Evolutionary conservation across 495 filamentous ascomycete genomes (phyloP).

Genomic region (Haplographium delicatum): DNA sequence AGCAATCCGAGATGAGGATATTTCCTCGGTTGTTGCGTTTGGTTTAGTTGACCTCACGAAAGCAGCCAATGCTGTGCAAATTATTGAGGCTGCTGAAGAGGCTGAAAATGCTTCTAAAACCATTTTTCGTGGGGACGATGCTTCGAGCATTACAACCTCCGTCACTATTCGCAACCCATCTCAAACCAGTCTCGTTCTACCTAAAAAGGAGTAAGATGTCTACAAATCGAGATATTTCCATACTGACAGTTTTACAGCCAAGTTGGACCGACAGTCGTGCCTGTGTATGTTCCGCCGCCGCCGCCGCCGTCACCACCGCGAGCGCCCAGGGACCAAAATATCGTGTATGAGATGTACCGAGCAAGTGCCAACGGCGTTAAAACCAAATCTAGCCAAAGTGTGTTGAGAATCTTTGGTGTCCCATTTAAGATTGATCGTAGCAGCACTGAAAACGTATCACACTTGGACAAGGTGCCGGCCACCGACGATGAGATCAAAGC

Average conservation of each 20-base stretch:
- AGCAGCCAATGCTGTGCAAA: not conserved
- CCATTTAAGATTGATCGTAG: not conserved
- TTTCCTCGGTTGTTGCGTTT: not conserved
- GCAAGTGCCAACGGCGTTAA: not conserved
- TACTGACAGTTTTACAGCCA: not conserved
- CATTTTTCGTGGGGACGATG: not conserved
- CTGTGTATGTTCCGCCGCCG: not conserved
- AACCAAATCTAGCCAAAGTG: not conserved
- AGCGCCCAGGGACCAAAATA: not conserved
- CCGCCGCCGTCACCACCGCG: not conserved
- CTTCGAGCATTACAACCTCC: not conserved
- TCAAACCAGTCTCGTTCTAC: not conserved
- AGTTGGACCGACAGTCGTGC: not conserved
- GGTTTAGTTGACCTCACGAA: not conserved
- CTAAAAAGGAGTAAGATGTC: not conserved
- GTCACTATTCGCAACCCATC: not conserved
- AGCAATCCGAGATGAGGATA: not conserved
- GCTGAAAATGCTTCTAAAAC: not conserved
- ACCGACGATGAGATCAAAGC: not conserved
- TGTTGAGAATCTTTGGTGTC: not conserved
- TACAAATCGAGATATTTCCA: not conserved
- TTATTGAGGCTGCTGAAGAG: not conserved
- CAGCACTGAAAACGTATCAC: not conserved
- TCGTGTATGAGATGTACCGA: constrained; percentile 3
- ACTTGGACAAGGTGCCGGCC: not conserved